Conservation (phyloP, 371 early-diverging fungal genomes). For the Rhizomucor pusillus region DNA sequence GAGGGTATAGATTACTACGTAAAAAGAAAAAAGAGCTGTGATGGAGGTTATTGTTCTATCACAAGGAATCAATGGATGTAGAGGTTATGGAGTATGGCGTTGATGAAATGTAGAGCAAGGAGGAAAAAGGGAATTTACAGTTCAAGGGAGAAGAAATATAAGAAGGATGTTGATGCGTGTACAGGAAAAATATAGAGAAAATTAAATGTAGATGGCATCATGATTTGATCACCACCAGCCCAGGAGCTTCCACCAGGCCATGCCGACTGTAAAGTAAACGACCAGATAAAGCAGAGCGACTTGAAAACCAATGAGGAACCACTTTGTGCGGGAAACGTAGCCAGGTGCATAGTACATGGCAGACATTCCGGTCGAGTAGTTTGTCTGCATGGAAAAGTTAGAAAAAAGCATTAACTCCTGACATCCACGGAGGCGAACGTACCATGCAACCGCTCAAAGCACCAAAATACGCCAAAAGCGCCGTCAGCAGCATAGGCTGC, state of each 20-base stretch:
- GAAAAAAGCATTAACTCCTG: conserved; percentile 2
- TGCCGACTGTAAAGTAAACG: conserved; percentile 63
- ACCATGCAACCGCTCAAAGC: conserved; percentile 66
- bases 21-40: no score
- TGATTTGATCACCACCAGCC: conserved; percentile 46
- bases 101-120: no score
- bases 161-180: not conserved
- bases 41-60: no score
- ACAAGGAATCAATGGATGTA: no score
- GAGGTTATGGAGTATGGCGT: no score
- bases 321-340: conserved; percentile 51
- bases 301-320: conserved; percentile 61
- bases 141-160: not conserved
- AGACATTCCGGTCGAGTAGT: conserved; percentile 59
- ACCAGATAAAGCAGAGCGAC: conserved; percentile 49
- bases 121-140: no score
- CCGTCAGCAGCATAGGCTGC: conserved; percentile 56
- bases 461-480: conserved; percentile 65
- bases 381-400: conserved; percentile 33
- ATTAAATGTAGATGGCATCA: not conserved
- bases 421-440: conserved; percentile 18
- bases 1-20: no score
- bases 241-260: conserved; percentile 69
- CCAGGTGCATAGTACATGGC: conserved; percentile 64
- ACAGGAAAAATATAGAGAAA: conserved; percentile 1